Base-by-base conservation (phyloP, 805 yeast genomes). In the Yueomyces sp. region DNA sequence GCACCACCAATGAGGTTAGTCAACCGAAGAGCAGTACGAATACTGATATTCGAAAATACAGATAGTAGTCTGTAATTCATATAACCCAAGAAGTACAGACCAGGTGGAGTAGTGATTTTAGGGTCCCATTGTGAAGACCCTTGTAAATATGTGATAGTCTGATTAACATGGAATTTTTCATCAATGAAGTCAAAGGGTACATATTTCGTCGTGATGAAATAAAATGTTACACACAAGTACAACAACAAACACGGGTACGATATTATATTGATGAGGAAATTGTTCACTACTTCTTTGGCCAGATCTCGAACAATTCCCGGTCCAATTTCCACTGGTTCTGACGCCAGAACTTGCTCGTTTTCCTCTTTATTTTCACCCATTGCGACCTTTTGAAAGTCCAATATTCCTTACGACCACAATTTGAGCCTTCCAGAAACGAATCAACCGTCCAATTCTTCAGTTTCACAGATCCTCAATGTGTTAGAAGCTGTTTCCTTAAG, bases 101-200 rank as follows among this genome's bases (percentile, higher is more conserved):
- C 98, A 1, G 97, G 97, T 1, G 98, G 98, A 0, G 98, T 92
- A 2, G 98, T 90, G 57, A 92, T 86, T 56, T 90, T 88, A 9
- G 78, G 71, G 59, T 92, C 86, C 95, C 95, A 87, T 1, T 65
- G 53, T n/a, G 49, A 43, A 42, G 76, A 66, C 9, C 81, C 81
- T 2, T 58, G 51, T 46, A 85, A 73, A 55, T 82, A 87, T 40
- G 66, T 69, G 45, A 75, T 69, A 5, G 94, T 78, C 67, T 92
- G 97, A 5, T 78, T 76, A 27, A 85, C 69, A 57, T 92, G 98
- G 63, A 90, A 90, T 9, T 74, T 68, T 60, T 92, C 98, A 64
- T 92, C 67, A 8, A 68, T 68, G 48, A 66, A 67, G 26, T 51
- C 54, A 27, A 56, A 59, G 4, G 65, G 60, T 2, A 61, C 57